A percentile compares a stretch with the other conserved stretches of the same genome.
Conservation (phyloP, 805 yeast species). For the Jamesozyma spencerorum region DNA sequence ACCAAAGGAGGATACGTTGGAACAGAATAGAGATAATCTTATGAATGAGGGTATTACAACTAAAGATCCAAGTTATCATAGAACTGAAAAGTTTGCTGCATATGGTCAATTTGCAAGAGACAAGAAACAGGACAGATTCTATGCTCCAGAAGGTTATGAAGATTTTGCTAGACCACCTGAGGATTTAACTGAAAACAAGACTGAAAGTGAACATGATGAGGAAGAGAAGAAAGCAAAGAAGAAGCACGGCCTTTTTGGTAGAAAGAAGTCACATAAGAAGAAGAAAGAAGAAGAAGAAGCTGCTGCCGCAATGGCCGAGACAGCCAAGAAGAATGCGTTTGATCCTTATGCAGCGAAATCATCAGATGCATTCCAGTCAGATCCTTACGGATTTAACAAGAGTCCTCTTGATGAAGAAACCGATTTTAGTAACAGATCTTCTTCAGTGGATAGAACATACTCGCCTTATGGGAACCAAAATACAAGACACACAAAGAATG, state of each 20-base stretch:
- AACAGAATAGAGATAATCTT: constrained; percentile 35
- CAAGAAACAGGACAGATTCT: constrained; percentile 28
- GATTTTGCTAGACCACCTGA: constrained; percentile 16
- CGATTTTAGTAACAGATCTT: not conserved
- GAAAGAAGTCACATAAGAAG: constrained; percentile 5
- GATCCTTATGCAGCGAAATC: constrained; percentile 11
- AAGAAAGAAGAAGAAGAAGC: not conserved
- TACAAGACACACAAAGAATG: not conserved
- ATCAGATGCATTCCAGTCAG: not conserved
- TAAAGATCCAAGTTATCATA: constrained; percentile 29
- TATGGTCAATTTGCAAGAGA: constrained; percentile 40
- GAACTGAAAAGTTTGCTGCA: constrained; percentile 39
- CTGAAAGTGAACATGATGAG: not conserved
- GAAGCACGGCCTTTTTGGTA: constrained; percentile 9
- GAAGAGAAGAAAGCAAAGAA: constrained; percentile 6
- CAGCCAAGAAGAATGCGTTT: not conserved
- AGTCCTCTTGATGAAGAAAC: not conserved
- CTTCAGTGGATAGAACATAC: not conserved
- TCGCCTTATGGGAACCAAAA: not conserved
- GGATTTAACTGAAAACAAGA: constrained; percentile 2
- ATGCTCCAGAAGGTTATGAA: constrained; percentile 35
- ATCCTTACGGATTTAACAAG: constrained; percentile 7
- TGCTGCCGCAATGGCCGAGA: not conserved
- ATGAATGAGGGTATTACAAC: constrained; percentile 36
- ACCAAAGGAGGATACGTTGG: constrained; percentile 38